These are phyloP conservation scores for Limonium bicolor DNA, from an alignment of 148 eudicot genomes.

Conservation along the genomic window DNA sequence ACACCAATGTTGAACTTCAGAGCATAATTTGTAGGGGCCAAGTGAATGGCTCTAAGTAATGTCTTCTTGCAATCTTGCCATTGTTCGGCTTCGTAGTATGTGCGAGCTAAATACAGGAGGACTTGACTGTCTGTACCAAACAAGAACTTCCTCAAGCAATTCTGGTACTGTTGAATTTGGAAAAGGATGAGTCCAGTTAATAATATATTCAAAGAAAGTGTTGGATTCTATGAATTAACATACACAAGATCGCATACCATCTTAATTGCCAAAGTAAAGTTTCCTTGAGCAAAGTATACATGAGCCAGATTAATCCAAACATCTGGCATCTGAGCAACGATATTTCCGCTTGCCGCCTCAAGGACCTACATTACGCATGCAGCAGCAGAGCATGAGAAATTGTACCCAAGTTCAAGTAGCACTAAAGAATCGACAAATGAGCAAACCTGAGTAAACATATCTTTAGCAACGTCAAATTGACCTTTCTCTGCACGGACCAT, in stretches of 20 bases:
- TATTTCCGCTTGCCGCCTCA: constrained; percentile 91
- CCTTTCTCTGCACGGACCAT: constrained; percentile 90
- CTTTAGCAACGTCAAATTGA: constrained; percentile 84
- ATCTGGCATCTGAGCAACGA: constrained; percentile 84
- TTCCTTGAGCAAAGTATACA: constrained; percentile 93
- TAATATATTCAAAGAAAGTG: neutral
- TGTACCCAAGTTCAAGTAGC: no score
- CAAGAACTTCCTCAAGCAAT: constrained; percentile 78
- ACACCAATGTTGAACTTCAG: constrained; percentile 81
- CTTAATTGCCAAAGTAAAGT: constrained; percentile 67
- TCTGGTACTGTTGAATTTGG: constrained; percentile 63
- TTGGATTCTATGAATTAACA: neutral
- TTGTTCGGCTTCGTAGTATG: constrained; percentile 94
- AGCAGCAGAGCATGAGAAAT: no score
- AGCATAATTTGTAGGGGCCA: constrained; percentile 93
- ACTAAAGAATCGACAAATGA: no score
- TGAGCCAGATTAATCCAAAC: constrained; percentile 98
- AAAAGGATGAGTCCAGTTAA: neutral
- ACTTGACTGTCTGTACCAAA: constrained; percentile 73
- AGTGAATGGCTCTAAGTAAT: constrained; percentile 78
- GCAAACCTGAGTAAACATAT: constrained; percentile 72
- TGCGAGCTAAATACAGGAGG: constrained; percentile 85
- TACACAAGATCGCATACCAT: constrained; percentile 31
- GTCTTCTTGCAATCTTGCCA: constrained; percentile 94
- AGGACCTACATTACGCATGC: constrained; percentile 59